Evolutionary conservation across 208 protist species (phyloP).

Genomic region (Crithidia bombi): DNA sequence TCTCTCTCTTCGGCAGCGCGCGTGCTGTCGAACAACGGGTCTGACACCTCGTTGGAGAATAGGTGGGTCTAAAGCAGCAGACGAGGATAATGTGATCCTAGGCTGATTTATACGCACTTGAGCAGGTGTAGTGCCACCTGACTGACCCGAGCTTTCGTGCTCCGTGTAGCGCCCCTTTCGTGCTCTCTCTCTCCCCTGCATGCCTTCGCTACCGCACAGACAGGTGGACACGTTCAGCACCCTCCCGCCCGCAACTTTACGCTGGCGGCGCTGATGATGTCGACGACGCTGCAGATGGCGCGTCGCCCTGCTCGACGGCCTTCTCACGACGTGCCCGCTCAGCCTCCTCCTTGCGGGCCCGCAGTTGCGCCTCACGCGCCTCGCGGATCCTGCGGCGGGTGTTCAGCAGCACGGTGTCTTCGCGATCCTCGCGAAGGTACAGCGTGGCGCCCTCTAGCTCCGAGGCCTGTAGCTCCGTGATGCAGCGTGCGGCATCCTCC

Average conservation of each 20-base stretch:
- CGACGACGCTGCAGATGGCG: not conserved
- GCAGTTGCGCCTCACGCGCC: constrained; percentile 75
- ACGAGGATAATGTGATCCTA: too few relatives aligned
- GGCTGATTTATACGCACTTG: too few relatives aligned
- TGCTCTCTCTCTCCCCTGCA: too few relatives aligned
- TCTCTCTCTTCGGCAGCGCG: too few relatives aligned
- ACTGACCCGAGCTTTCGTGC: too few relatives aligned
- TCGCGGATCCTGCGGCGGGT: constrained; percentile 83
- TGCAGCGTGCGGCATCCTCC: constrained; percentile 81
- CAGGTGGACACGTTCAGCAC: too few relatives aligned
- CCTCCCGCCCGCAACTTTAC: not conserved
- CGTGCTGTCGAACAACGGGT: too few relatives aligned
- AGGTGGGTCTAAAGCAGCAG: too few relatives aligned
- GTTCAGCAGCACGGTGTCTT: constrained; percentile 87
- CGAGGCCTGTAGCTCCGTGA: constrained; percentile 86
- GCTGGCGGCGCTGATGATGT: not conserved
- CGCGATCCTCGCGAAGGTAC: constrained; percentile 86
- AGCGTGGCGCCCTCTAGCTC: constrained; percentile 85
- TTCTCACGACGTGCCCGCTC: constrained; percentile 54
- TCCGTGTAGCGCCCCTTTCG: too few relatives aligned
- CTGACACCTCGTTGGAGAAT: too few relatives aligned
- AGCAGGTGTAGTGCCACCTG: too few relatives aligned
- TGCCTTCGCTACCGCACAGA: too few relatives aligned
- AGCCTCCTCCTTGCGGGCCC: constrained; percentile 77
- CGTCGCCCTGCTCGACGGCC: constrained; percentile 61